Conservation (phyloP, 305 asterid genomes). For the Stenogyne calaminthoides region DNA sequence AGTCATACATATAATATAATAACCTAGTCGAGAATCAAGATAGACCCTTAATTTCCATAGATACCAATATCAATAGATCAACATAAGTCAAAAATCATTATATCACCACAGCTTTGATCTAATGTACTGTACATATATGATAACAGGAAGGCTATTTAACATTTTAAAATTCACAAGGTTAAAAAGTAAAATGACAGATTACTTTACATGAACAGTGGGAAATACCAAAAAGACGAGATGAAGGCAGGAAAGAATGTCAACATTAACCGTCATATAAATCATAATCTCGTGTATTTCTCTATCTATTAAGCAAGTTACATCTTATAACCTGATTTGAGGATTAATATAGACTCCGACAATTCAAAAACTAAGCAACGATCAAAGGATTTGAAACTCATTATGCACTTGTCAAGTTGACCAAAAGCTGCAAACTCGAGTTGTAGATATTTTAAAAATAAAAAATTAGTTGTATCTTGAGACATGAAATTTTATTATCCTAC, state of each 20-base stretch:
- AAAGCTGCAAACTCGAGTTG: constrained; percentile 4
- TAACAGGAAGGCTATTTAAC: constrained; percentile 1
- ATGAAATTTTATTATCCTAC: constrained; percentile 10
- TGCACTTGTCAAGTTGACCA: constrained; percentile 11
- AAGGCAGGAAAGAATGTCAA: not conserved
- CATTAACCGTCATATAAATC: not conserved
- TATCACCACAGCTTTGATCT: constrained; percentile 80
- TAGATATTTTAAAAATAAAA: not conserved
- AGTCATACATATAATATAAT: not conserved
- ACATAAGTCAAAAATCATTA: constrained; percentile 62
- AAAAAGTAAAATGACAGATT: constrained; percentile 18
- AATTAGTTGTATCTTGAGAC: not conserved
- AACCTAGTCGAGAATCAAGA: constrained; percentile 13
- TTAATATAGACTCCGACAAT: constrained; percentile 14
- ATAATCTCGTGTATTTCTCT: constrained; percentile 1
- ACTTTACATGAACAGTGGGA: not conserved
- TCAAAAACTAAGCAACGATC: not conserved
- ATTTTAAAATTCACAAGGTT: constrained; percentile 1
- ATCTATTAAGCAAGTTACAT: not conserved
- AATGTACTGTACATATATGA: constrained; percentile 57
- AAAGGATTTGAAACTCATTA: not conserved
- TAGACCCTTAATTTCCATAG: not conserved
- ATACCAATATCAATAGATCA: not conserved
- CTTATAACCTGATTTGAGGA: constrained; percentile 17
- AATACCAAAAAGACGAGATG: not conserved